Evolutionary conservation across 768 basidiomycete genomes (phyloP), one percentile per base, ranked within the genome.

Genomic region (Hydnomerulius pinastri): DNA sequence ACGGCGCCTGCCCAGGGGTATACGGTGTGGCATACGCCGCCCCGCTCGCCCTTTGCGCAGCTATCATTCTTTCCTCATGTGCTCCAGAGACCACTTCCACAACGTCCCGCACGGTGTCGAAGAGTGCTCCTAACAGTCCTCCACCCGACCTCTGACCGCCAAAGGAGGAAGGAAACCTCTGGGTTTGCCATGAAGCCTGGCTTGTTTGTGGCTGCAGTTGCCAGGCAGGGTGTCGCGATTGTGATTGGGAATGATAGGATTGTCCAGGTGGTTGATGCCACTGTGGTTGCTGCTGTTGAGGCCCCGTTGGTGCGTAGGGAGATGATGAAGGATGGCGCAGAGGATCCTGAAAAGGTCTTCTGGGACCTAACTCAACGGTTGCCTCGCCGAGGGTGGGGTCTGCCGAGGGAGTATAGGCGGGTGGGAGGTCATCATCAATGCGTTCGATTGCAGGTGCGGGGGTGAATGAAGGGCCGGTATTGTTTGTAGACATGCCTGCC

Each of bases 351-450:
- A 86, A 89, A 0, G 87, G 85, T 11, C 86, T 59, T 4, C 68
- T 47, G 0, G 87, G 88, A 0, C 89, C 87, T 17, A 77, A 67
- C 46, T 87, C 81, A 2, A 90, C 53, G 0, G 85, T 81, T 1
- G 73, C 67, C 61, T 91, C 89, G 12, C 86, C 89, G 3, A 77
- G 70, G 38, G 64, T 56, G 15, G 72, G 40, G 40, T 83, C 76
- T 3, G 87, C 78, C 2, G 74, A 55, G 0, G 80, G 70, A 0
- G 87, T 87, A 58, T 90, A 91, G 1, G 87, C 81, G 1, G 89
- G 89, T 1, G 87, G 88, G 10, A 73, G 68, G 17, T 84, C 82
- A n/a, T 83, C 84, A 2, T 70, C 63, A 23, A 77, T 53, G 11
- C 58, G 55, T 8, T 56, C 54, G 21, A 56, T 53, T 29, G 54